Percentiles rank a stretch among this genome's conserved stretches.
Evolutionary conservation across 371 early-diverging fungal genomes (phyloP).

Genomic region (Mortierella polycephala): DNA sequence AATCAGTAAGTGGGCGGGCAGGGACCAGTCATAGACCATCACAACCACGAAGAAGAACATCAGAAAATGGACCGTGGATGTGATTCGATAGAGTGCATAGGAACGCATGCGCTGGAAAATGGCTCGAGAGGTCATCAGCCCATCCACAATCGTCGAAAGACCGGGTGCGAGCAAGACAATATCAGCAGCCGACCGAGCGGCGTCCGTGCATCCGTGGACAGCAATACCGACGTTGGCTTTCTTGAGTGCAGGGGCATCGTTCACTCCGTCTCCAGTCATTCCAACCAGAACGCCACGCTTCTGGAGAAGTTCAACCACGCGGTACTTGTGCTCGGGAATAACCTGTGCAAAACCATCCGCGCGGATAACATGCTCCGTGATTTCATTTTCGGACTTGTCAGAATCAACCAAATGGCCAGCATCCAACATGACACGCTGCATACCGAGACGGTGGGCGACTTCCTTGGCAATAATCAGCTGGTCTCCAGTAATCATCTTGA

Average conservation of each 20-base stretch:
- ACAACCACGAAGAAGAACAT: conserved; percentile 89
- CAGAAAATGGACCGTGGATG: conserved; percentile 89
- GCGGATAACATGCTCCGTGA: conserved; percentile 81
- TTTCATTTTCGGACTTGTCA: conserved; percentile 84
- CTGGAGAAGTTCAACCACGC: conserved; percentile 90
- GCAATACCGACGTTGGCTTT: conserved; percentile 81
- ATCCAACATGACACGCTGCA: conserved; percentile 84
- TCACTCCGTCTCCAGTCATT: conserved; percentile 94
- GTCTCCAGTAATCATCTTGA: conserved; percentile 94
- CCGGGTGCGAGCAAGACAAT: conserved; percentile 89
- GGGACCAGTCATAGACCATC: conserved; percentile 72
- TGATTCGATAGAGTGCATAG: conserved; percentile 89
- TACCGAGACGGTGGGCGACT: conserved; percentile 86
- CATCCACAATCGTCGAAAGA: conserved; percentile 88
- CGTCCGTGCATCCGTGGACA: conserved; percentile 90
- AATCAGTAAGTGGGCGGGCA: conserved; percentile 78
- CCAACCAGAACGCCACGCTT: conserved; percentile 76
- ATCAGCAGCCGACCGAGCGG: conserved; percentile 90
- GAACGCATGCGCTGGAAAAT: conserved; percentile 94
- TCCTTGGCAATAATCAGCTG: conserved; percentile 91
- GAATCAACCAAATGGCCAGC: conserved; percentile 83
- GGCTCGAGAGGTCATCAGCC: conserved; percentile 80
- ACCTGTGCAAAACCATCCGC: conserved; percentile 97
- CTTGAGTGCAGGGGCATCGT: conserved; percentile 93
- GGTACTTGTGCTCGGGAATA: conserved; percentile 96